Conservation (phyloP, 2,329 filamentous ascomycete species). For the Fragosphaeria purpurea region DNA sequence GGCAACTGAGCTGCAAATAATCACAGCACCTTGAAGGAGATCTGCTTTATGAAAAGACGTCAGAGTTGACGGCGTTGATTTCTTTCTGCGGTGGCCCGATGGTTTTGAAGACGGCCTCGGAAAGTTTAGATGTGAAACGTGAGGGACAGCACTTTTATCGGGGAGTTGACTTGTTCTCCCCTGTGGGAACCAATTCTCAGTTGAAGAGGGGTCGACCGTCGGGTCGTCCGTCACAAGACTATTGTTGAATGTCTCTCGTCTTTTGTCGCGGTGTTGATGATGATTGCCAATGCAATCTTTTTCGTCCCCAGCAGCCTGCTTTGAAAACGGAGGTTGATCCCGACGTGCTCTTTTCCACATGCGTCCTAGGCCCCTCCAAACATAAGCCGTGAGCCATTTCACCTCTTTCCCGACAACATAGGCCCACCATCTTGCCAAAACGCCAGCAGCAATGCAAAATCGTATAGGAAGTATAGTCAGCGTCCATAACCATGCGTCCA, state of each 20-base stretch:
- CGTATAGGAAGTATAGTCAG: constrained; percentile 90
- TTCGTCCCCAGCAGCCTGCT: background rate
- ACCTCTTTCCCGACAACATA: constrained; percentile 62
- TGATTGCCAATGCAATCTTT: too few species aligned
- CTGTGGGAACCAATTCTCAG: too few species aligned
- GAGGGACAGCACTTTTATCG: too few species aligned
- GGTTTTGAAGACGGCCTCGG: background rate
- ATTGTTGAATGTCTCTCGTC: too few species aligned
- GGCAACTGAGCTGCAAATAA: constrained; percentile 73
- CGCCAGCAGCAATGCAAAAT: constrained; percentile 69
- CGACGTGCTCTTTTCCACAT: constrained; percentile 59
- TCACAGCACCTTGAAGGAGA: constrained; percentile 79
- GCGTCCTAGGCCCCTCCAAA: constrained; percentile 69
- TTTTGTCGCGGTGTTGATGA: too few species aligned
- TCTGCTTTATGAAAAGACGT: constrained; percentile 91
- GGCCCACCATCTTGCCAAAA: constrained; percentile 70
- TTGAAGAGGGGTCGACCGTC: too few species aligned
- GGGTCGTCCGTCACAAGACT: too few species aligned
- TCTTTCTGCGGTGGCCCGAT: constrained; percentile 50
- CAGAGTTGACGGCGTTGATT: constrained; percentile 75
- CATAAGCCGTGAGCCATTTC: constrained; percentile 61
- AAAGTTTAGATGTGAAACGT: too few species aligned
- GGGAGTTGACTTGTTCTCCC: too few species aligned
- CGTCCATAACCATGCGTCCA: constrained; percentile 93
- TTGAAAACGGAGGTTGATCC: constrained; percentile 22